phyloP scores from a whole-genome alignment of 2,329 filamentous ascomycete genomes.

The Cladophialophora immunda region DNA sequence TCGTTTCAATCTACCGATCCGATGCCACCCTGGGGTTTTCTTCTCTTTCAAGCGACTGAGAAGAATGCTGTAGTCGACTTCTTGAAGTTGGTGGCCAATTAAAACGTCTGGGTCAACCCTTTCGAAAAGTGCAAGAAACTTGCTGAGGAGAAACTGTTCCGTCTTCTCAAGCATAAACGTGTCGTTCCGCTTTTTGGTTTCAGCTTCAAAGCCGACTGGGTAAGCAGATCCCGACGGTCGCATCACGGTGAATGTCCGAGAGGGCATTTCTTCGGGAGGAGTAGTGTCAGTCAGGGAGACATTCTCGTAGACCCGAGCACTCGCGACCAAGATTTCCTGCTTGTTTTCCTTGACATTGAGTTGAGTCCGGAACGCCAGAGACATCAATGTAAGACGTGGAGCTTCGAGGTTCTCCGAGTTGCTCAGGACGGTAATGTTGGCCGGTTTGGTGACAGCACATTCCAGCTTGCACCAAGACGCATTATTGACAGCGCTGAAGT shows the following conservation, averaged over 20 bases:
- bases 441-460: constrained; percentile 80
- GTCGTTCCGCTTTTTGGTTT: constrained; percentile 70
- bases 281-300: constrained; percentile 87
- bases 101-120: constrained; percentile 91
- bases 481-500: constrained; percentile 86
- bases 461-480: constrained; percentile 98
- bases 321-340: constrained; percentile 92
- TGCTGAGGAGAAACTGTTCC: constrained; percentile 83
- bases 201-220: constrained; percentile 81
- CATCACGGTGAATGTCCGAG: constrained; percentile 89
- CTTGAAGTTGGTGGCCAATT: constrained; percentile 93
- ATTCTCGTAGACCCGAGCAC: constrained; percentile 91
- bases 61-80: constrained; percentile 92
- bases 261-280: constrained; percentile 85
- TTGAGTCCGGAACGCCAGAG: constrained; percentile 83
- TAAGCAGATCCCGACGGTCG: constrained; percentile 79
- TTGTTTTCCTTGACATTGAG: constrained; percentile 94
- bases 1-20: constrained; percentile 85
- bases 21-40: constrained; percentile 93
- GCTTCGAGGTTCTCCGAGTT: constrained; percentile 83
- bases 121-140: constrained; percentile 89
- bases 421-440: constrained; percentile 74
- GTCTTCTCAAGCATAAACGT: constrained; percentile 82
- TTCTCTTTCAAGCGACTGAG: constrained; percentile 86
- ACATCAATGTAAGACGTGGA: constrained; percentile 95